A percentile compares a stretch with the other conserved stretches of the same genome.
These are phyloP conservation scores for Rosa persica DNA, from an alignment of 306 rosid species.

Conservation along the genomic window DNA sequence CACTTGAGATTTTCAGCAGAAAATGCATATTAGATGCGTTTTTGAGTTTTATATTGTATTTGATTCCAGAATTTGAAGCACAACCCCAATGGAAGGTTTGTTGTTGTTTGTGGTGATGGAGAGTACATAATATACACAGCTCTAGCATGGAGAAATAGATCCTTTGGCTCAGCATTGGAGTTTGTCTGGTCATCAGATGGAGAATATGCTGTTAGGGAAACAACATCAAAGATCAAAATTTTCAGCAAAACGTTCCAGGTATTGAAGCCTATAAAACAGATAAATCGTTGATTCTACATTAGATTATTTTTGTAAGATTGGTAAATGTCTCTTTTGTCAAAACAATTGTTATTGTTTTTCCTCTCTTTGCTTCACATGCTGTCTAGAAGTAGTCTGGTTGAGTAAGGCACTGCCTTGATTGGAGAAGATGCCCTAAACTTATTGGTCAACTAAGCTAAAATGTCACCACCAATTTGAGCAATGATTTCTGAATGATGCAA, in stretches of 20 bases:
- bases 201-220: constrained; percentile 92
- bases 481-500: not conserved
- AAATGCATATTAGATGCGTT: not conserved
- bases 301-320: not conserved
- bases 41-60: constrained; percentile 21
- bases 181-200: constrained; percentile 95
- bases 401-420: not conserved
- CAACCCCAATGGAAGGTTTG: constrained; percentile 97
- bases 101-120: constrained; percentile 98
- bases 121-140: constrained; percentile 96
- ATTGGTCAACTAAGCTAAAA: constrained; percentile 1
- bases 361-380: not conserved
- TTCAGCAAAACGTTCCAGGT: constrained; percentile 95
- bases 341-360: not conserved
- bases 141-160: constrained; percentile 98
- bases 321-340: not conserved
- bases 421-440: not conserved
- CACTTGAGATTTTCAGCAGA: not conserved
- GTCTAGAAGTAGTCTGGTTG: not conserved
- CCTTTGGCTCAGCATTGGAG: constrained; percentile 96
- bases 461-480: not conserved
- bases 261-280: constrained; percentile 7
- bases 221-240: constrained; percentile 81
- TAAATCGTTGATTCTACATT: not conserved
- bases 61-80: constrained; percentile 80